Percentiles rank a stretch among this genome's conserved stretches.
Conservation (phyloP, 371 early-diverging fungal species). For the Paraphysoderma sedebokerense region DNA sequence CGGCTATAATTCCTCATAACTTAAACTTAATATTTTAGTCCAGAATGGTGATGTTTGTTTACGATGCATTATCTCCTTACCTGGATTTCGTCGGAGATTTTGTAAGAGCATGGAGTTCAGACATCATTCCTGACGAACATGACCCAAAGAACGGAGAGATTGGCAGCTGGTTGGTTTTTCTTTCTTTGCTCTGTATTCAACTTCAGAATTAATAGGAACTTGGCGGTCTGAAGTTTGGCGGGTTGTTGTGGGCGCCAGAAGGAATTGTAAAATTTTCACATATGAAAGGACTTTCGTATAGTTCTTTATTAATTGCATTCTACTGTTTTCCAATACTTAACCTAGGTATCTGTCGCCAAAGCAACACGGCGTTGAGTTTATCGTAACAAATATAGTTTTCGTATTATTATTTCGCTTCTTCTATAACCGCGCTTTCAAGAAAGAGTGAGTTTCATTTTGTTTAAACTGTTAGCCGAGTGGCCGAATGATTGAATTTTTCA, state of each 20-base stretch:
- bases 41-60: too few relatives aligned
- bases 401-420: conserved; percentile 18
- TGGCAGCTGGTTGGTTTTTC: conserved; percentile 20
- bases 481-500: not conserved
- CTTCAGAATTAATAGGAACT: not conserved
- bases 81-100: not conserved
- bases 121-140: conserved; percentile 31
- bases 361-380: conserved; percentile 34
- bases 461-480: not conserved
- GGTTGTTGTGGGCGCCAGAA: not conserved
- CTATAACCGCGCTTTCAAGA: conserved; percentile 18
- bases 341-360: conserved; percentile 36
- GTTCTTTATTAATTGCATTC: not conserved
- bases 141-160: conserved; percentile 31
- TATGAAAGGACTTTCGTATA: too few relatives aligned
- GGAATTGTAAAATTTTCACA: too few relatives aligned
- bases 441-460: conserved; percentile 11
- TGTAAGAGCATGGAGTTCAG: conserved; percentile 6
- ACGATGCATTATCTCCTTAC: too few relatives aligned
- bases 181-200: not conserved
- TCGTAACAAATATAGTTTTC: conserved; percentile 28
- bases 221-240: not conserved
- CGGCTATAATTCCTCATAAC: too few relatives aligned
- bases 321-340: not conserved
- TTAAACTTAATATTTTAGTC: too few relatives aligned